These are phyloP conservation scores for Xylaria curta DNA, from an alignment of 495 filamentous ascomycete genomes.

Conservation along the genomic window DNA sequence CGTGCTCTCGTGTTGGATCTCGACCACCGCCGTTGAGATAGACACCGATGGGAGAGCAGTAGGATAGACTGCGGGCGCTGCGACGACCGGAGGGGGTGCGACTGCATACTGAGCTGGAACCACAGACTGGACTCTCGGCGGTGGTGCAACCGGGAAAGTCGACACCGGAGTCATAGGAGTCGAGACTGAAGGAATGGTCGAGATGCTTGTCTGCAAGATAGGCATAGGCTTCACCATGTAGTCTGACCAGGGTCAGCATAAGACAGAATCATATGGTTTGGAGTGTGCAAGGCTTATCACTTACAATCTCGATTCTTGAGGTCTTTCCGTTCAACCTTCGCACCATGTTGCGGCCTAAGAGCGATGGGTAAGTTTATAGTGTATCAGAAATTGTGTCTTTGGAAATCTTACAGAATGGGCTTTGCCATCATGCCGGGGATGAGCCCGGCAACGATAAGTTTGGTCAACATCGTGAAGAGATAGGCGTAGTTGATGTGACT, in stretches of 20 bases:
- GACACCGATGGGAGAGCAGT: neutral
- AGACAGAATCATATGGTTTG: neutral
- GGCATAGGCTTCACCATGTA: constrained; percentile 6
- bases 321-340: neutral
- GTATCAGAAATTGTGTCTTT: neutral
- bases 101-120: neutral
- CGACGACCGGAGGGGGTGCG: no score
- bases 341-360: neutral
- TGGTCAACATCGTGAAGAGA: constrained; percentile 24
- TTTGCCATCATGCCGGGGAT: constrained; percentile 24
- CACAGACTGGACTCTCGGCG: neutral
- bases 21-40: neutral
- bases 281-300: neutral
- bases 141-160: constrained; percentile 14
- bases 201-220: neutral
- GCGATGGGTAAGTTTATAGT: neutral
- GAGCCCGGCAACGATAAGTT: constrained; percentile 20
- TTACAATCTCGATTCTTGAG: neutral
- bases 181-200: neutral
- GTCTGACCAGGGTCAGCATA: neutral
- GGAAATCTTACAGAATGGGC: constrained; percentile 22
- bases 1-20: neutral
- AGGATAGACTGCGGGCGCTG: neutral
- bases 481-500: neutral
- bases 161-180: neutral